Conservation (phyloP, 169 alveolate species). For the Perkinsus olseni region DNA sequence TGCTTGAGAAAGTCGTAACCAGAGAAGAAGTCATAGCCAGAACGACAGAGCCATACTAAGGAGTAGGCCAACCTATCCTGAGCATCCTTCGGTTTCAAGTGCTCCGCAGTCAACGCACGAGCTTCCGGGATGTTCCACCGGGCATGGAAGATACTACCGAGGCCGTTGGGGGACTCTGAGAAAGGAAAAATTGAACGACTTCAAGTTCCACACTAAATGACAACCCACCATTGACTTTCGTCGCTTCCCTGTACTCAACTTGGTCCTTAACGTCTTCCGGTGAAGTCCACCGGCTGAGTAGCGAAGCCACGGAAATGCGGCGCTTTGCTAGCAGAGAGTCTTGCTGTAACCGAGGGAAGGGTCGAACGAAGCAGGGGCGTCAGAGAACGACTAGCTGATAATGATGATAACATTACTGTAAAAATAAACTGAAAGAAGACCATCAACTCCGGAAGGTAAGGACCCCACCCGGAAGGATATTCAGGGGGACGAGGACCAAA, state of each 20-base stretch:
- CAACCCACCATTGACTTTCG: neutral
- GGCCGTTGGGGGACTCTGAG: neutral
- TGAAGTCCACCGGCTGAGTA: neutral
- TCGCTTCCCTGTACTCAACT: neutral
- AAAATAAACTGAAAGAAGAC: too few relatives aligned
- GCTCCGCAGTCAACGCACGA: neutral
- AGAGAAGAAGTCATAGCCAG: slow-evolving; percentile 29
- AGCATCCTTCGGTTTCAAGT: slow-evolving; percentile 22
- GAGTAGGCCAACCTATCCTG: slow-evolving; percentile 44
- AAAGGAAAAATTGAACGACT: neutral
- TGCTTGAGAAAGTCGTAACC: slow-evolving; percentile 19
- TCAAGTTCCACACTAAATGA: neutral
- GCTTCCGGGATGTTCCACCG: neutral
- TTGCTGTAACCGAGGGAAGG: too few relatives aligned
- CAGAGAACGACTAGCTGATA: too few relatives aligned
- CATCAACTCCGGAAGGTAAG: too few relatives aligned
- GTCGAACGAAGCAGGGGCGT: too few relatives aligned
- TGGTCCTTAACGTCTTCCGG: neutral
- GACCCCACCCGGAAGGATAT: too few relatives aligned
- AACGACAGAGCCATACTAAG: slow-evolving; percentile 31
- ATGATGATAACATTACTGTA: too few relatives aligned
- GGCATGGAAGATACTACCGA: neutral
- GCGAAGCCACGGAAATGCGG: neutral
- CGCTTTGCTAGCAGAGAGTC: too few relatives aligned
- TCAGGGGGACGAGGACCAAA: too few relatives aligned